Conservation (phyloP, 129 eudicot species). For the Heracleum sosnowskyi region DNA sequence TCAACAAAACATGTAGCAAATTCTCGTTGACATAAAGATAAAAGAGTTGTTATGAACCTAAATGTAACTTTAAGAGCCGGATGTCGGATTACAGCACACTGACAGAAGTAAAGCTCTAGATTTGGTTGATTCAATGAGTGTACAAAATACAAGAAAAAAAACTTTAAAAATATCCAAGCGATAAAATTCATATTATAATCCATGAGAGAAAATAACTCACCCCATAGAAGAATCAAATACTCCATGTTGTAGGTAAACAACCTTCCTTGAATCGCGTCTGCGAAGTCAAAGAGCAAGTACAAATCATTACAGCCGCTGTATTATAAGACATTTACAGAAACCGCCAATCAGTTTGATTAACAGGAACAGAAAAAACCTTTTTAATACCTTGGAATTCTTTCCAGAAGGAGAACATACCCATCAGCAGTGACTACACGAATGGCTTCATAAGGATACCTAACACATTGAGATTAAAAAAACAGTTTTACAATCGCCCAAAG, state of each 20-base stretch:
- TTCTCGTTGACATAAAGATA: neutral
- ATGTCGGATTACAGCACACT: neutral
- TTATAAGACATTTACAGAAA: neutral
- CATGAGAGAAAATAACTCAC: conserved; percentile 33
- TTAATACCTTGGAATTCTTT: conserved; percentile 86
- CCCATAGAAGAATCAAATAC: conserved; percentile 97
- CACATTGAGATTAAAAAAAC: neutral
- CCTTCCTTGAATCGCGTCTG: conserved; percentile 86
- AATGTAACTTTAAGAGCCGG: neutral
- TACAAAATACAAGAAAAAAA: neutral
- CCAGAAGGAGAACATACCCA: conserved; percentile 87
- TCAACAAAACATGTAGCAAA: neutral
- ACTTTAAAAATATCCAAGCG: neutral
- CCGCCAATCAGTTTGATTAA: neutral
- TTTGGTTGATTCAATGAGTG: neutral
- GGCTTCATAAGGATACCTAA: conserved; percentile 95
- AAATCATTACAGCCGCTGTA: neutral
- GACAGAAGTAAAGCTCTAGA: neutral
- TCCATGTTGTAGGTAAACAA: conserved; percentile 89
- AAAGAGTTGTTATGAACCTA: neutral
- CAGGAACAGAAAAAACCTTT: neutral
- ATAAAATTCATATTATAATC: neutral
- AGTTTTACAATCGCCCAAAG: neutral
- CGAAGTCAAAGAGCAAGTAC: neutral
- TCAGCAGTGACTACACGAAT: conserved; percentile 77